Base-by-base conservation (phyloP, 139 green algal genomes). In the Auxenochlorella pyrenoidosa region DNA sequence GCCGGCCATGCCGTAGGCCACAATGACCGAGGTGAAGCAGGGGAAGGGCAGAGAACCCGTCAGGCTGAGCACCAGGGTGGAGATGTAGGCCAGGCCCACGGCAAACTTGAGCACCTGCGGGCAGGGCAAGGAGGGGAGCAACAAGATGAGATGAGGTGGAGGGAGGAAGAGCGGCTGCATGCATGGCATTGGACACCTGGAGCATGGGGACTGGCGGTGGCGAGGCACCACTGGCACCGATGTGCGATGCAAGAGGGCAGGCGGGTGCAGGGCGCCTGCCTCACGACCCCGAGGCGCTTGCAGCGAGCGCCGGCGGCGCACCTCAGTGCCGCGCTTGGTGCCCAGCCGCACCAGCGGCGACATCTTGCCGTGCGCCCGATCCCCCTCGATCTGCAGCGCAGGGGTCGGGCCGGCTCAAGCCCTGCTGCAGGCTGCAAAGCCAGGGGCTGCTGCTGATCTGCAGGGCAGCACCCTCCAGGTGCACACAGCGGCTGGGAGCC, bases 301-400 rank as follows among this genome's bases (percentile, higher is more conserved):
- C 18, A 26, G 3, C 71, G 10, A 32, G 15, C 34, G 34, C 36
- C 21, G 34, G 1, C 15, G 5, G 72, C 80, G 4, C 66, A 88
- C 85, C 44, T 80, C 54, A 24, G 86, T 84, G 4, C 68, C 93
- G 15, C 83, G 84, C 24, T 89, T 82, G 5, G 92, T 94, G 71
- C 96, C 97, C 63, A 98, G 86, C 12, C 94, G 87, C 40, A 98
- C 97, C 8, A 98, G 79, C 0, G 97, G 97, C 13, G 97, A 99
- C 68, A 92, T 89, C 90, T 99, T 99, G 68, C 94, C 94, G 18
- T 92, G 92, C 4, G 91, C 90, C 0, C 36, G 89, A 86, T 99
- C 97, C 6, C 95, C 95, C 36, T 96, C 92, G 68, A 97, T 95
- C 86, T 96, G 95, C 59, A 26, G 26, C 6, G 36, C 58, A 59